Conservation (phyloP, 1,284 basidiomycete genomes). For the Agroathelia rolfsii region DNA sequence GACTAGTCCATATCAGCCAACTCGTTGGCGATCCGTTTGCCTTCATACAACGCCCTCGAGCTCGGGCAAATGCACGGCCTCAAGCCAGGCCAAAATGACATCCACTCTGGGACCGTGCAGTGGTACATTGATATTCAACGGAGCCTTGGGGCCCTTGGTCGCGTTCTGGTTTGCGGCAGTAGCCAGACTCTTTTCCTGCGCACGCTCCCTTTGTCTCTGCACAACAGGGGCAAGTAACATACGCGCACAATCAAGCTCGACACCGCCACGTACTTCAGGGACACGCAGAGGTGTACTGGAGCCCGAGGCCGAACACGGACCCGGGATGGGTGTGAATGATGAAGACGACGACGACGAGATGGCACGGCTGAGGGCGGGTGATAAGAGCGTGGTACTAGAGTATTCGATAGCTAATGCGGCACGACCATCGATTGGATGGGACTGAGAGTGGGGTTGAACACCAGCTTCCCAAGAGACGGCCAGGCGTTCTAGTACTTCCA, state of each 20-base stretch:
- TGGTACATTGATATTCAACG: slow-evolving; percentile 64
- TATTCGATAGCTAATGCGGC: slow-evolving; percentile 38
- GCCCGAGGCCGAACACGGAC: slow-evolving; percentile 10
- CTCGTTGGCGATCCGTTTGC: neutral
- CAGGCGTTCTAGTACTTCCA: slow-evolving; percentile 70
- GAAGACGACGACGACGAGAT: slow-evolving; percentile 5
- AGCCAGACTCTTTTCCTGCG: no score
- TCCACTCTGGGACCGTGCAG: slow-evolving; percentile 76
- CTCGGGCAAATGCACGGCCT: slow-evolving; percentile 63
- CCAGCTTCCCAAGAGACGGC: slow-evolving; percentile 60
- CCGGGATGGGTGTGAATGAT: slow-evolving; percentile 4
- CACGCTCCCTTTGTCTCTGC: slow-evolving; percentile 44
- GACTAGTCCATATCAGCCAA: no score
- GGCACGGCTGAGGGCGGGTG: slow-evolving; percentile 15
- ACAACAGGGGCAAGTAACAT: slow-evolving; percentile 61
- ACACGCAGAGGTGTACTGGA: slow-evolving; percentile 12
- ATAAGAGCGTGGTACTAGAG: neutral
- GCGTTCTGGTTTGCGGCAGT: slow-evolving; percentile 36
- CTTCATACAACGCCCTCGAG: slow-evolving; percentile 39
- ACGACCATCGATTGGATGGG: slow-evolving; percentile 21
- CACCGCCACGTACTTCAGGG: slow-evolving; percentile 27
- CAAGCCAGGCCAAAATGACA: slow-evolving; percentile 72
- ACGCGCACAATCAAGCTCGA: slow-evolving; percentile 51
- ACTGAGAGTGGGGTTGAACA: slow-evolving; percentile 42
- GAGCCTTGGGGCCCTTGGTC: slow-evolving; percentile 39